Evolutionary conservation across 495 filamentous ascomycete genomes (phyloP), one percentile per base, ranked within the genome.

Genomic region (Venustampulla echinocandica): DNA sequence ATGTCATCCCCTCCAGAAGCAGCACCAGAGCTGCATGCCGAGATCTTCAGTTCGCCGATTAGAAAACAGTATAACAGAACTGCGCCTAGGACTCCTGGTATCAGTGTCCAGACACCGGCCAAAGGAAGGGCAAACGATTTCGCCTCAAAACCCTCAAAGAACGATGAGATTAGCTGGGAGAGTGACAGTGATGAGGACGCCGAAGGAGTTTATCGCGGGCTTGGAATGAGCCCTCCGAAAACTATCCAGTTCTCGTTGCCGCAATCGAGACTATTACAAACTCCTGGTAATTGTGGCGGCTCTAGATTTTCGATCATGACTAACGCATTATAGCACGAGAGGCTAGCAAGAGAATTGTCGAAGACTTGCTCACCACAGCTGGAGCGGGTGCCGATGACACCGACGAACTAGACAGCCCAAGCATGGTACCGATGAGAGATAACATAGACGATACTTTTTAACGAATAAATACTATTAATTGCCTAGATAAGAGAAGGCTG

Each of bases 161-260:
- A 61, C 19, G 68, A 70, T 33, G 73, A 75, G 59, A 73, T 76
- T 15, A 65, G 61, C 10, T 89, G 84, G 81, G 79, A 86, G 24
- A 70, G 68, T 40, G 71, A 75, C 49, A 50, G 54, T 48, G 76
- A 84, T 33, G 75, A 80, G 32, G 77, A 76, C 34, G 71, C 70
- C 7, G 76, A 74, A 22, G 71, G 80, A 15, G 67, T 76, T 1
- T 77, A 79, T 32, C 73, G 73, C 1, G 67, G 66, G 9, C 52
- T 77, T 10, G 86, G 79, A 0, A 77, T 88, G 54, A 94, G 87
- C 57, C 92, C 93, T 27, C 92, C 92, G 0, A 95, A 95, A 67
- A 99, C 92, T 20, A 95, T 99, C 62, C 89, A 95, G 59, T 99
- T 99, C 60, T 84, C 87, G 56, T 70, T 99, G 47, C 90, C 90